Percentiles rank a stretch among this genome's conserved stretches.
phyloP scores from a whole-genome alignment of 495 filamentous ascomycete genomes.

The Endocarpon pusillum region DNA sequence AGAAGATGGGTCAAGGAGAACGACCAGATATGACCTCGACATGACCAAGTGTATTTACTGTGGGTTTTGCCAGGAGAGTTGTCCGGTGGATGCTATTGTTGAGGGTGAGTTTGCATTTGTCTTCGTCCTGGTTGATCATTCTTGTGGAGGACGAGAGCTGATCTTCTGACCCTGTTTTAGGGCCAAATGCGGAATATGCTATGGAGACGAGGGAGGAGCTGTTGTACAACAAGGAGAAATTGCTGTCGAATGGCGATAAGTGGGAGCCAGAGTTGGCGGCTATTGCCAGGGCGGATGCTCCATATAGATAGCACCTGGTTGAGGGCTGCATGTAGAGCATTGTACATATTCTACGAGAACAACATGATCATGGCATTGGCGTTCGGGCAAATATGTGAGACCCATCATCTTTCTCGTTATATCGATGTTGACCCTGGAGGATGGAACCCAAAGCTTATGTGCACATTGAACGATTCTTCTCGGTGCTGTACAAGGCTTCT shows the following conservation, averaged over 20 bases:
- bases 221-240: conserved; percentile 96
- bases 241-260: conserved; percentile 81
- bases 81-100: conserved; percentile 95
- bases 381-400: no score
- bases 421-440: no score
- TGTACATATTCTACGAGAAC: no score
- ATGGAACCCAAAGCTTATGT: no score
- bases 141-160: not conserved
- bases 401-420: no score
- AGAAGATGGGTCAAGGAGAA: conserved; percentile 82
- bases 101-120: conserved; percentile 38
- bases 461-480: no score
- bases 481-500: no score
- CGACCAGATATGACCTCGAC: conserved; percentile 96
- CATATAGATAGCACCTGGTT: conserved; percentile 66
- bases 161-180: conserved; percentile 12
- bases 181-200: conserved; percentile 92
- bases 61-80: conserved; percentile 97
- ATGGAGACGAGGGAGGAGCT: conserved; percentile 95
- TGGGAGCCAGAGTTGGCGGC: conserved; percentile 97
- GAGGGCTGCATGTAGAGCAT: no score
- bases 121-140: not conserved
- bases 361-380: no score
- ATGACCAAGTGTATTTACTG: conserved; percentile 99
- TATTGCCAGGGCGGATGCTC: conserved; percentile 70